Evolutionary conservation across 2,329 filamentous ascomycete species (phyloP).

Genomic region (Coniochaeta sp.): DNA sequence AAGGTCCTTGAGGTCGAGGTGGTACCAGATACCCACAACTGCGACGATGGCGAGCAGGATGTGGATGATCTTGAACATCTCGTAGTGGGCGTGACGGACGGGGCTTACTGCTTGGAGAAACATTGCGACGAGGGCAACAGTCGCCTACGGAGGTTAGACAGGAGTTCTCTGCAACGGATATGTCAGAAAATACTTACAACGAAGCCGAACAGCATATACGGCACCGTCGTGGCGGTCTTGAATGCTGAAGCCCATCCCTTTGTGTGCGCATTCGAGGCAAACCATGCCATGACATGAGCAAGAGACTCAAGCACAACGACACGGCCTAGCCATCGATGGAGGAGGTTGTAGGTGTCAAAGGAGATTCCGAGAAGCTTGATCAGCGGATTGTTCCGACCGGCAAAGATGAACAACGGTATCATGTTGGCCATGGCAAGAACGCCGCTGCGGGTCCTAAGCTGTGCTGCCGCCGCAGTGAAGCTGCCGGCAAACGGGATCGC

Average conservation of each 20-base stretch:
- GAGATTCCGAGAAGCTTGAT: constrained; percentile 66
- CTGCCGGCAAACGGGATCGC: constrained; percentile 52
- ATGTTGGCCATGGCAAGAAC: constrained; percentile 69
- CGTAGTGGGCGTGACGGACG: constrained; percentile 71
- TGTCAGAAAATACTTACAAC: constrained; percentile 40
- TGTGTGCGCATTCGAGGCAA: constrained; percentile 31
- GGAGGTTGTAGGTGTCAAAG: constrained; percentile 76
- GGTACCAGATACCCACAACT: constrained; percentile 61
- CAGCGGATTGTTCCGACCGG: constrained; percentile 71
- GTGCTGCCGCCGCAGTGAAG: constrained; percentile 34
- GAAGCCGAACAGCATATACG: constrained; percentile 55
- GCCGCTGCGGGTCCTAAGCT: constrained; percentile 62
- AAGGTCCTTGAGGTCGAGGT: constrained; percentile 47
- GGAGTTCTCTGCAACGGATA: no score
- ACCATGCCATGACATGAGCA: constrained; percentile 57
- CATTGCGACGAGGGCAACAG: constrained; percentile 54
- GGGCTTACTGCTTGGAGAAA: constrained; percentile 63
- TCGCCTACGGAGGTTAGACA: constrained; percentile 36
- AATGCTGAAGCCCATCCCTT: constrained; percentile 43
- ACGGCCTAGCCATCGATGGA: constrained; percentile 75
- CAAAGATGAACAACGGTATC: constrained; percentile 67
- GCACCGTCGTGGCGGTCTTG: constrained; percentile 23
- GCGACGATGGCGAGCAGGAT: constrained; percentile 54
- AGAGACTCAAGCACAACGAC: constrained; percentile 66
- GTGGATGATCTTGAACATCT: constrained; percentile 68